Evolutionary conservation across 2,329 filamentous ascomycete genomes (phyloP).

Genomic region (Calonectria honghensis): DNA sequence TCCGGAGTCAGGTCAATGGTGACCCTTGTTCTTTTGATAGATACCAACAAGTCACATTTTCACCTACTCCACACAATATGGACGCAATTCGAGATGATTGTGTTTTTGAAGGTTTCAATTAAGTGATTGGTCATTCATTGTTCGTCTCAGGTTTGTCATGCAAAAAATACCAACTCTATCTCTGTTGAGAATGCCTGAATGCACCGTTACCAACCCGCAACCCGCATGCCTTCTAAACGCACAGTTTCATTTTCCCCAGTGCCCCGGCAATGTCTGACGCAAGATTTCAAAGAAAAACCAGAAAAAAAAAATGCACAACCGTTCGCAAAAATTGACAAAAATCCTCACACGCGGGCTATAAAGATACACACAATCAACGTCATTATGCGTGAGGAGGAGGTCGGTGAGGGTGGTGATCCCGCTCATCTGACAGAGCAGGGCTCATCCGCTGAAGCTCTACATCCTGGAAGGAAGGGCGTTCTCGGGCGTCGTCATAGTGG

Average conservation of each 20-base stretch:
- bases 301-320: conserved; percentile 1
- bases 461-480: conserved; percentile 54
- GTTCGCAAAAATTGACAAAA: conserved; percentile 1
- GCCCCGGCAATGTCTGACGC: conserved; percentile 21
- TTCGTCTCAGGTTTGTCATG: conserved; percentile 32
- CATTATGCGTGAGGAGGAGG: conserved; percentile 18
- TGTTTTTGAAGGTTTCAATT: conserved; percentile 4
- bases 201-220: conserved; percentile 24
- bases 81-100: not conserved
- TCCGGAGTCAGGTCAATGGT: not conserved
- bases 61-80: not conserved
- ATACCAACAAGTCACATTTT: not conserved
- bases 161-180: conserved; percentile 30
- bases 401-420: conserved; percentile 18
- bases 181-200: conserved; percentile 25
- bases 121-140: conserved; percentile 31
- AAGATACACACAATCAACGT: conserved; percentile 8
- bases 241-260: conserved; percentile 22
- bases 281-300: not conserved
- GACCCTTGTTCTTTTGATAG: not conserved
- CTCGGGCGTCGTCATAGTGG: conserved; percentile 29
- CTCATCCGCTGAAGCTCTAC: conserved; percentile 57
- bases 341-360: not conserved
- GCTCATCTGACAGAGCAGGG: conserved; percentile 15
- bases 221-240: conserved; percentile 1